These are phyloP conservation scores for Paratinospora sagittata DNA, from an alignment of 164 flowering plant species.

Conservation along the genomic window DNA sequence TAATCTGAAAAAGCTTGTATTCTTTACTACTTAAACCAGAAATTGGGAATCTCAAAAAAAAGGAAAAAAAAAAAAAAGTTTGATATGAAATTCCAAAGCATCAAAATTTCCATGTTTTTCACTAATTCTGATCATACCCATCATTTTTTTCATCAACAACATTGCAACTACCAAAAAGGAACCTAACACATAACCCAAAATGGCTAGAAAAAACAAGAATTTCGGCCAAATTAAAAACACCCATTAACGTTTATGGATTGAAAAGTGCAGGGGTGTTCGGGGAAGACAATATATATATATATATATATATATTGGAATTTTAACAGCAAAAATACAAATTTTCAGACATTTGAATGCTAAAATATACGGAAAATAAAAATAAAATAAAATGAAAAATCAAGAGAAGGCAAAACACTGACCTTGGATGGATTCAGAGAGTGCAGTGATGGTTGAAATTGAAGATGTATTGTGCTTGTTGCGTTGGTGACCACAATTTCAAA, in stretches of 20 bases:
- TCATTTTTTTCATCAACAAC: slow-evolving; percentile 7
- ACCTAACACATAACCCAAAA: slow-evolving; percentile 14
- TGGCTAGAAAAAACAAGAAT: background rate
- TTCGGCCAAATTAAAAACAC: slow-evolving; percentile 5
- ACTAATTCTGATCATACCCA: slow-evolving; percentile 10
- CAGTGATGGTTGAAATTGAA: slow-evolving; percentile 16
- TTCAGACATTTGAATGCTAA: slow-evolving; percentile 1
- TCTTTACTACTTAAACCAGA: slow-evolving; percentile 7
- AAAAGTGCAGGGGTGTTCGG: background rate
- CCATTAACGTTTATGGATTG: background rate
- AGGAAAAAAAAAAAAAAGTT: slow-evolving; percentile 1
- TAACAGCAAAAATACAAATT: slow-evolving; percentile 1
- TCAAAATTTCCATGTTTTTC: background rate
- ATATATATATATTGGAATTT: background rate
- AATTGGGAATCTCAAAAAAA: background rate
- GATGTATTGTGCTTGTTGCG: slow-evolving; percentile 12
- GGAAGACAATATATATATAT: background rate
- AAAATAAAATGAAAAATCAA: background rate
- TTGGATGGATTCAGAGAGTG: slow-evolving; percentile 16
- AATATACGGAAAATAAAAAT: background rate
- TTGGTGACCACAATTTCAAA: slow-evolving; percentile 14
- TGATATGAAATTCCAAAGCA: background rate
- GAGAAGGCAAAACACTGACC: slow-evolving; percentile 11
- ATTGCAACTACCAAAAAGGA: background rate
- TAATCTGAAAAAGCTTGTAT: background rate